Percentiles rank a stretch among this genome's conserved stretches.
Conservation (phyloP, 73 alveolate genomes). For the Tetrahymena malaccensis region DNA sequence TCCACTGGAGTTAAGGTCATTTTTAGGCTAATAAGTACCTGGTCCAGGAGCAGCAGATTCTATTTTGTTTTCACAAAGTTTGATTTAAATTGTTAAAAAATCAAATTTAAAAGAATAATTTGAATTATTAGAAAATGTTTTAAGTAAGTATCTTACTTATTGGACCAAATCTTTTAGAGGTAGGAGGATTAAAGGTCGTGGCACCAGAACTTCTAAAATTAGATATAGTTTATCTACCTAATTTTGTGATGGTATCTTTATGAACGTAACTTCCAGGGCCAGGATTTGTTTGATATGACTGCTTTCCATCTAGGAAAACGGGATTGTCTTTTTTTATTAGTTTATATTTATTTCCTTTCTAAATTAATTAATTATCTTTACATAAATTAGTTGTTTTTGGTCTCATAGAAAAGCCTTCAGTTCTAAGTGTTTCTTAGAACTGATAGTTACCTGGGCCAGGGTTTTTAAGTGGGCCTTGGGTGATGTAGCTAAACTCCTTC, state of each 20-base stretch:
- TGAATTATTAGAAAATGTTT: too few species aligned
- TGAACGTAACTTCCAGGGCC: conserved; percentile 27
- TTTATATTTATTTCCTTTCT: background rate
- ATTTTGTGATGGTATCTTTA: background rate
- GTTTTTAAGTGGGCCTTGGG: background rate
- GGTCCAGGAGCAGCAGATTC: background rate
- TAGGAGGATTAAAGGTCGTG: background rate
- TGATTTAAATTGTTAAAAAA: too few species aligned
- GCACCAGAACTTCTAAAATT: background rate
- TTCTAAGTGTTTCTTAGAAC: background rate
- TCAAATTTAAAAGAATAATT: background rate
- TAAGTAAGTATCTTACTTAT: background rate
- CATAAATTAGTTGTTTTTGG: background rate
- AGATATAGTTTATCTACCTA: background rate
- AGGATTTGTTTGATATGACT: conserved; percentile 15
- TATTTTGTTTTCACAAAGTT: background rate
- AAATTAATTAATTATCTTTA: background rate
- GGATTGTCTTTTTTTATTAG: background rate
- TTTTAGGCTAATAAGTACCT: background rate
- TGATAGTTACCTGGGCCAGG: background rate
- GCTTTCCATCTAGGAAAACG: background rate
- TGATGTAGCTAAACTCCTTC: background rate
- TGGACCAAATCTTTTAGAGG: background rate
- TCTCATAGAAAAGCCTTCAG: background rate
- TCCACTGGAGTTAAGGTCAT: background rate